Conservation (phyloP, 225 moss, liverwort and hornwort species). For the Rhytidiadelphus loreus region DNA sequence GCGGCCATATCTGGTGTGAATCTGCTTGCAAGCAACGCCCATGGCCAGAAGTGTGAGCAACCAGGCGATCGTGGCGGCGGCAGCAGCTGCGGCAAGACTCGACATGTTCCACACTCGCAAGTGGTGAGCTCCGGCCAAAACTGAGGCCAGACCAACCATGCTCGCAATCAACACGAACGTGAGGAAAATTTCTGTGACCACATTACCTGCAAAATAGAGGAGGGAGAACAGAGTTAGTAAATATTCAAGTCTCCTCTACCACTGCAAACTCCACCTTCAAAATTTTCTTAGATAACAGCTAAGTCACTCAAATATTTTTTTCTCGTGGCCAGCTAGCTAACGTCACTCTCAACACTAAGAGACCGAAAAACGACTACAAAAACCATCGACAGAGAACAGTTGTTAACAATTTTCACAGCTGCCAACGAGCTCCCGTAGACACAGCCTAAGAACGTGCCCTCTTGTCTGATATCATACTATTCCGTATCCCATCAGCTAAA, state of each 20-base stretch:
- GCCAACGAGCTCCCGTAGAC: background rate
- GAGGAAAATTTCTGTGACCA: background rate
- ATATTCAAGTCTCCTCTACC: background rate
- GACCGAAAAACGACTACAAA: background rate
- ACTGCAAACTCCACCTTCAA: background rate
- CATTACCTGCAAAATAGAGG: background rate
- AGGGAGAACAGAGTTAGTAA: background rate
- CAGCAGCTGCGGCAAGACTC: slow-evolving; percentile 21
- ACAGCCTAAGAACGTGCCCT: too few species aligned
- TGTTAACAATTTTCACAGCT: too few species aligned
- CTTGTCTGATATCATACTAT: too few species aligned
- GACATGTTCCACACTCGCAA: slow-evolving; percentile 14
- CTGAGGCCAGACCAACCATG: slow-evolving; percentile 34
- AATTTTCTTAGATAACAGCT: too few species aligned
- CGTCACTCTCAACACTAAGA: too few species aligned
- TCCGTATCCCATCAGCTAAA: background rate
- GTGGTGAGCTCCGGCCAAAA: slow-evolving; percentile 29
- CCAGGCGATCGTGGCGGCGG: slow-evolving; percentile 34
- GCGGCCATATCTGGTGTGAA: slow-evolving; percentile 16
- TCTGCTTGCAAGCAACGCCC: slow-evolving; percentile 42
- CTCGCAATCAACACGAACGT: slow-evolving; percentile 11
- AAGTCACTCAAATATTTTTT: background rate
- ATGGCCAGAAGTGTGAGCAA: slow-evolving; percentile 40
- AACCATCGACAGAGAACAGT: background rate
- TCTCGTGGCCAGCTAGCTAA: too few species aligned